Percentiles rank a stretch among this genome's conserved stretches.
These are phyloP conservation scores for Geotrichum phurueaensis DNA, from an alignment of 1,139 yeast species.

Conservation along the genomic window DNA sequence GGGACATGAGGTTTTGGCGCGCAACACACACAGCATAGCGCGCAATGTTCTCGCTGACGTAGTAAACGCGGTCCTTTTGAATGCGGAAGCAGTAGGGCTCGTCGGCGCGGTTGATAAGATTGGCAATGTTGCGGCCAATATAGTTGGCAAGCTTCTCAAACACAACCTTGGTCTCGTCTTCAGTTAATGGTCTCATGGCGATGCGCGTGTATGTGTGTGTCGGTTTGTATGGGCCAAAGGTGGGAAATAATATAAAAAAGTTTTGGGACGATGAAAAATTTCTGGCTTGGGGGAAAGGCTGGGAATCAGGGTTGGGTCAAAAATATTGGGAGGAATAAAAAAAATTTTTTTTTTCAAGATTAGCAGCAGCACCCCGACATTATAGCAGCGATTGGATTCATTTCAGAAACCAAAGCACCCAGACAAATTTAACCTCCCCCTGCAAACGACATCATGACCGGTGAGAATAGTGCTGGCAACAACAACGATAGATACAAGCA, in stretches of 20 bases:
- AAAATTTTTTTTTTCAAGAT: neutral
- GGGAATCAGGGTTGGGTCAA: constrained; percentile 1
- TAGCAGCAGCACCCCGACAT: neutral
- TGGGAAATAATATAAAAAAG: neutral
- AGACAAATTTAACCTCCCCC: neutral
- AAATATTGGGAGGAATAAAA: constrained; percentile 4
- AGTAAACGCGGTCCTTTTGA: constrained; percentile 94
- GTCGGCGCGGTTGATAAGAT: constrained; percentile 78
- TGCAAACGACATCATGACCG: constrained; percentile 1
- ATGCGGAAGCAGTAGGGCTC: constrained; percentile 92
- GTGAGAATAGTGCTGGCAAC: neutral
- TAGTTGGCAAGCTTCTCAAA: constrained; percentile 95
- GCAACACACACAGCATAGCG: constrained; percentile 86
- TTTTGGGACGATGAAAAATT: neutral
- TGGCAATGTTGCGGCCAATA: constrained; percentile 89
- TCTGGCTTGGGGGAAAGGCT: neutral
- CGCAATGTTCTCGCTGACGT: constrained; percentile 77
- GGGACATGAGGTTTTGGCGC: constrained; percentile 81
- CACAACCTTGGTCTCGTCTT: constrained; percentile 92
- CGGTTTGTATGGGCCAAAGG: neutral
- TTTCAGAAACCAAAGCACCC: neutral
- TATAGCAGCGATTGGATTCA: neutral
- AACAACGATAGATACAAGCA: constrained; percentile 14
- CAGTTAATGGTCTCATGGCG: constrained; percentile 87
- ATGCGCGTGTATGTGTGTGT: neutral